Percentiles rank a stretch among this genome's conserved stretches.
These are phyloP conservation scores for Boletus bicolor DNA, from an alignment of 768 basidiomycete species.

Conservation along the genomic window DNA sequence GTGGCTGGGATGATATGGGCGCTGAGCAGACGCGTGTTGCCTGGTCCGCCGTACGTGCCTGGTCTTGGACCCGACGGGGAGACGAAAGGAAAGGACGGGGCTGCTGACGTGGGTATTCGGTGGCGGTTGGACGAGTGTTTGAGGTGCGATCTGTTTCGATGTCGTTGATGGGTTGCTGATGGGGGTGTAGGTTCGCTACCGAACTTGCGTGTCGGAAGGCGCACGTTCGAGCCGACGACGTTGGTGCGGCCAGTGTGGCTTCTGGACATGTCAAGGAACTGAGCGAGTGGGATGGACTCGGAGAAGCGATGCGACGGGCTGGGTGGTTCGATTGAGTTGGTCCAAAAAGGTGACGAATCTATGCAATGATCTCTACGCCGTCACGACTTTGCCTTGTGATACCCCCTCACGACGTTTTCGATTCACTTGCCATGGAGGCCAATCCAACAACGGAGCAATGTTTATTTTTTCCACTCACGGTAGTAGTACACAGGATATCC, in stretches of 20 bases:
- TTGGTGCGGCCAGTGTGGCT: neutral
- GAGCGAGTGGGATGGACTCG: constrained; percentile 63
- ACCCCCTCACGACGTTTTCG: neutral
- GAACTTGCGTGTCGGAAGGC: constrained; percentile 79
- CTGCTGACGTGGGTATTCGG: constrained; percentile 39
- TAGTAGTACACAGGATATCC: constrained; percentile 5
- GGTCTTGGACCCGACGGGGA: constrained; percentile 14
- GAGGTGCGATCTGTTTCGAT: constrained; percentile 40
- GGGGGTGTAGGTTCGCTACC: constrained; percentile 66
- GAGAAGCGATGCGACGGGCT: constrained; percentile 67
- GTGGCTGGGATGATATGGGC: constrained; percentile 88
- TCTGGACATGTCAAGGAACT: constrained; percentile 33
- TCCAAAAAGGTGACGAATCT: neutral
- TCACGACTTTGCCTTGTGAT: constrained; percentile 3
- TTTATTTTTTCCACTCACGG: neutral
- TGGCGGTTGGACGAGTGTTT: constrained; percentile 85
- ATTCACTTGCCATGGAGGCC: neutral
- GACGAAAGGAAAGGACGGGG: constrained; percentile 35
- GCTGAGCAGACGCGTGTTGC: constrained; percentile 64
- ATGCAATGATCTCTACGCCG: neutral
- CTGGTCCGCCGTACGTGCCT: constrained; percentile 76
- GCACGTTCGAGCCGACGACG: constrained; percentile 2
- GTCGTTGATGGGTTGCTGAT: neutral
- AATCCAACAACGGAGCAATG: neutral
- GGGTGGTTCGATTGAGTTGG: constrained; percentile 64